Conservation (phyloP, 495 filamentous ascomycete species). For the Aspergillus nanangensis region DNA sequence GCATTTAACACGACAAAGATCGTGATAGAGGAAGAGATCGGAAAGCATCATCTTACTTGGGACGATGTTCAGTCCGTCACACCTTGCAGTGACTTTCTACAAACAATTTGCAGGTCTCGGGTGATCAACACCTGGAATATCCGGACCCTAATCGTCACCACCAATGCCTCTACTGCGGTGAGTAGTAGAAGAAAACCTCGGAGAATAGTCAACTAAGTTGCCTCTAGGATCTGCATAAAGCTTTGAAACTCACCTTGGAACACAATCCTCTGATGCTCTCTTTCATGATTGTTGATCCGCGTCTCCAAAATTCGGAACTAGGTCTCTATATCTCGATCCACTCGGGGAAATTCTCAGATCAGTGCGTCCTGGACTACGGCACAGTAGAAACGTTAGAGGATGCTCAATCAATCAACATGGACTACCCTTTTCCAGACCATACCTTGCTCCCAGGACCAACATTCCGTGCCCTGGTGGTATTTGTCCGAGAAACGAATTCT, state of each 20-base stretch:
- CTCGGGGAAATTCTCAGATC: background rate
- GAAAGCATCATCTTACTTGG: background rate
- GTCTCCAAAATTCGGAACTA: background rate
- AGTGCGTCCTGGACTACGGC: background rate
- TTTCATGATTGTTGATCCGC: background rate
- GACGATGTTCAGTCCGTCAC: background rate
- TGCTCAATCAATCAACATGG: background rate
- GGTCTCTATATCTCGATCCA: slow-evolving; percentile 1
- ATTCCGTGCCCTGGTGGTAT: background rate
- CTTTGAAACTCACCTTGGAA: too few relatives aligned
- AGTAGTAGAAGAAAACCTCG: background rate
- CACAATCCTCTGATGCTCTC: slow-evolving; percentile 4
- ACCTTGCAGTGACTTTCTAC: background rate
- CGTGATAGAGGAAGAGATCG: background rate
- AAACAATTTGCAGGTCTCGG: background rate
- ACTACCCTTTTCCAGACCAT: background rate
- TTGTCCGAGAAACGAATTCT: background rate
- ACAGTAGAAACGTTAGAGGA: background rate
- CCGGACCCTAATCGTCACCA: background rate
- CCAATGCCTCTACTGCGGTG: too few relatives aligned
- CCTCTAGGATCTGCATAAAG: background rate
- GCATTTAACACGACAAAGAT: background rate
- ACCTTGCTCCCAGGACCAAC: background rate
- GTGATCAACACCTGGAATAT: background rate
- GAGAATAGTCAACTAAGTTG: background rate